Evolutionary conservation across 306 rosid species (phyloP).

Genomic region (Cercis canadensis): DNA sequence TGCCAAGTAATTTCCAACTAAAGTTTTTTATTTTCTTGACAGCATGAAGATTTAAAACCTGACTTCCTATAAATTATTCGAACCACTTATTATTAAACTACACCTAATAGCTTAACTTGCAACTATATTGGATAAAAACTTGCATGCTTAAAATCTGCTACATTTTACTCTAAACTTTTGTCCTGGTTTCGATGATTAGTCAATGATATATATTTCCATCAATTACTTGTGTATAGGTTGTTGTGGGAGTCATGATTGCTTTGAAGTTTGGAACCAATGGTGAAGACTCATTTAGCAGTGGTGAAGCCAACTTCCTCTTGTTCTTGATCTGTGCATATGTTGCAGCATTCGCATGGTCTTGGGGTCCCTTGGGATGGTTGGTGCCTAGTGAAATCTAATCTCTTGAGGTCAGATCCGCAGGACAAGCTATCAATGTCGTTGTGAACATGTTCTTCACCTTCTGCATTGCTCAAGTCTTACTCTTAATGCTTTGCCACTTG

Average conservation of each 20-base stretch:
- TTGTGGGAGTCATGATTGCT: too few relatives aligned
- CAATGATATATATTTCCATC: neutral
- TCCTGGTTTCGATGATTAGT: too few relatives aligned
- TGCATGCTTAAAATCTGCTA: too few relatives aligned
- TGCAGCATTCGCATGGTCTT: slow-evolving; percentile 76
- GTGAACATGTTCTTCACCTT: slow-evolving; percentile 61
- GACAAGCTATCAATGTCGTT: slow-evolving; percentile 55
- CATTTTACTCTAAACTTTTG: too few relatives aligned
- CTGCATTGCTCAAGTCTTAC: slow-evolving; percentile 47
- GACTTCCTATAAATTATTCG: too few relatives aligned
- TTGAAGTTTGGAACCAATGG: slow-evolving; percentile 45
- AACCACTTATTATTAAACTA: too few relatives aligned
- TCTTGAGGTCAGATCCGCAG: slow-evolving; percentile 61
- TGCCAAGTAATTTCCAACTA: slow-evolving; percentile 40
- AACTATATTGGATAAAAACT: too few relatives aligned
- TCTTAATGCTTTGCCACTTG: slow-evolving; percentile 57
- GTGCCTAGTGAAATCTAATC: slow-evolving; percentile 73
- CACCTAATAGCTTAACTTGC: too few relatives aligned
- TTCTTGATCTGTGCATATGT: too few relatives aligned
- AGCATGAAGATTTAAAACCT: too few relatives aligned
- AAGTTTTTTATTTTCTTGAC: too few relatives aligned
- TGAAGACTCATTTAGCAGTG: slow-evolving; percentile 40
- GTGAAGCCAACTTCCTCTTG: slow-evolving; percentile 41
- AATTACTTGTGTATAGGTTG: slow-evolving; percentile 28
- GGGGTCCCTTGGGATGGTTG: slow-evolving; percentile 80